A percentile compares a stretch with the other conserved stretches of the same genome.
These are phyloP conservation scores for Dendrobium officinale DNA, from an alignment of 106 monocot species.

Conservation along the genomic window DNA sequence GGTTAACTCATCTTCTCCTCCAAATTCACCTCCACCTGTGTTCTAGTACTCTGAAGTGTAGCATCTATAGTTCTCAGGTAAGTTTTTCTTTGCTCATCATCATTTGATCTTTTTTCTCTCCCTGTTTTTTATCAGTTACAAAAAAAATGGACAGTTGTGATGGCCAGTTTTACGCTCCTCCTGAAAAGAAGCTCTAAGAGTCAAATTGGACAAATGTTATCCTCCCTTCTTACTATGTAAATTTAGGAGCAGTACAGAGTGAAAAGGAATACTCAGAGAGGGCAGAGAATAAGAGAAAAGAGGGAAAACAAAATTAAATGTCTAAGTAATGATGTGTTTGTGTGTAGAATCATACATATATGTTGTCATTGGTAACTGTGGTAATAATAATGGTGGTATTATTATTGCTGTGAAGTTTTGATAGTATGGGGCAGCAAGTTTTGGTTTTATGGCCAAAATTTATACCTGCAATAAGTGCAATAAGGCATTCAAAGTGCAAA, in stretches of 20 bases:
- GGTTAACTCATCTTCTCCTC: slow-evolving; percentile 31
- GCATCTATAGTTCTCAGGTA: neutral
- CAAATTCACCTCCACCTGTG: slow-evolving; percentile 20
- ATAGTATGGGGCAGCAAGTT: neutral
- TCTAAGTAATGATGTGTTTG: neutral
- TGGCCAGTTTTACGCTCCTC: neutral
- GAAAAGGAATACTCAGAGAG: neutral
- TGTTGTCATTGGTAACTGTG: neutral
- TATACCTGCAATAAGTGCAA: neutral
- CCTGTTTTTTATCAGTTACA: too few relatives aligned
- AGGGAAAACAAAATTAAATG: neutral
- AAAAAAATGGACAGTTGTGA: too few relatives aligned
- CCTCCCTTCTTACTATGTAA: neutral
- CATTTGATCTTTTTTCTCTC: too few relatives aligned
- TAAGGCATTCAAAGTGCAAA: slow-evolving; percentile 5
- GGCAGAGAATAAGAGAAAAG: neutral
- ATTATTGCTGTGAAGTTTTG: neutral
- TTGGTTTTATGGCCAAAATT: neutral
- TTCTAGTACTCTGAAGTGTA: slow-evolving; percentile 15
- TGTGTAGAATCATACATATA: neutral
- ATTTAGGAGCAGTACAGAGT: neutral
- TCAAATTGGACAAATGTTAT: neutral
- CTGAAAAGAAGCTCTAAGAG: neutral
- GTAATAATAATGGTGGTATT: neutral
- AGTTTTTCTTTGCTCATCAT: neutral